Evolutionary conservation across 1,139 yeast genomes (phyloP), one percentile per base, ranked within the genome.

Genomic region (Komagataea norvegica): DNA sequence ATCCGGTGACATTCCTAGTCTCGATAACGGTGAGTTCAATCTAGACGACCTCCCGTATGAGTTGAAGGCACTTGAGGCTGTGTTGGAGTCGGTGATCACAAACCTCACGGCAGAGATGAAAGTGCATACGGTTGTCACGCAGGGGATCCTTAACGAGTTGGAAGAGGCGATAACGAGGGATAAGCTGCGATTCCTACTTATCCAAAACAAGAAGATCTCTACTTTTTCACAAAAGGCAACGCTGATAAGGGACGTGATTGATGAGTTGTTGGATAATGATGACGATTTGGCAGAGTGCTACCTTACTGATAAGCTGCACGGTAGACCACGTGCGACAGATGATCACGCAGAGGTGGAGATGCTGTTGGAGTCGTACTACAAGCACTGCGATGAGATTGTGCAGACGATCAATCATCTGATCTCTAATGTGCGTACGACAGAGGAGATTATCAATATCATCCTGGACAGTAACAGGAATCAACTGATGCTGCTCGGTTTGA

Each of bases 351-450:
- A 89, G 48, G 71, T 88, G 24, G 97, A 89, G 59, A 79, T 91
- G 84, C 72, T 93, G 41, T 62, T 93, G 28, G 99, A 93, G 56
- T 78, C 96, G 0, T 93, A 93, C 62, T 88, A 87, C 62, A 85
- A 87, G 44, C 97, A 91, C 53, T 85, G 95, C 59, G 98, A 93
- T 55, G 98, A 93, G 61, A 84, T 87, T 54, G 98, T 91, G 3
- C 99, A 91, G 58, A 88, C 87, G 41, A 83, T 95, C 0, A 95
- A 87, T 34, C 81, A 89, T 24, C 65, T 88, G 40, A 77, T 86
- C 25, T 64, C 79, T 47, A 95, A 91, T 60, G 91, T 93, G 50
- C 77, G 81, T 46, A 87, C 94, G 13, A 91, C 99, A 0, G 98
- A 93, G 56, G 99, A 93, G 57, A 88, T 93, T 53, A 93, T 88